A percentile compares a stretch with the other conserved stretches of the same genome.
phyloP scores from a whole-genome alignment of 176 grass and related monocot genomes.

The bread wheat (Triticum aestivum) region DNA sequence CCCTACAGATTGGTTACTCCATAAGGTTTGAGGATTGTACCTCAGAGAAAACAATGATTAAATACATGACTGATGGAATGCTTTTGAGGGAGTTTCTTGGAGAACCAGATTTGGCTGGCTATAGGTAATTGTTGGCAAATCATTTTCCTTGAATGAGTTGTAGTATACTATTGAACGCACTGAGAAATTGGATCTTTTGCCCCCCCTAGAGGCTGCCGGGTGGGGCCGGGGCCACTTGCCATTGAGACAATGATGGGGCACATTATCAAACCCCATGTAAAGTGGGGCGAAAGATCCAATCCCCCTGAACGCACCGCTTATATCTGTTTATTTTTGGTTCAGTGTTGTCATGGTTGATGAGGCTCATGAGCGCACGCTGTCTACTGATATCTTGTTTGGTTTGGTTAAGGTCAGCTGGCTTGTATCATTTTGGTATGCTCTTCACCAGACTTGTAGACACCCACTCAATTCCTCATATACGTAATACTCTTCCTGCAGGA shows the following conservation, averaged over 20 bases:
- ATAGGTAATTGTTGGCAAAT: slow-evolving; percentile 50
- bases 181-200: no score
- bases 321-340: slow-evolving; percentile 29
- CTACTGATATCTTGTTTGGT: slow-evolving; percentile 97
- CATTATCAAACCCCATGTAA: no score
- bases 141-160: not conserved
- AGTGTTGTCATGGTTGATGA: slow-evolving; percentile 98
- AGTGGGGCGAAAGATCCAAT: no score
- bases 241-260: no score
- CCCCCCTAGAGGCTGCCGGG: no score
- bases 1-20: slow-evolving; percentile 85
- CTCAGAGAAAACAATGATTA: slow-evolving; percentile 92
- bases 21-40: slow-evolving; percentile 99
- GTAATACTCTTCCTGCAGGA: slow-evolving; percentile 58
- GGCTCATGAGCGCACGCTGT: slow-evolving; percentile 91
- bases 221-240: no score
- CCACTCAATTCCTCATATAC: not conserved
- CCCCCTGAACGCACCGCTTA: not conserved
- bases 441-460: not conserved
- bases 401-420: slow-evolving; percentile 71
- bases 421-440: slow-evolving; percentile 6
- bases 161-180: not conserved
- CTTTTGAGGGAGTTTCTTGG: slow-evolving; percentile 93
- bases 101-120: slow-evolving; percentile 90
- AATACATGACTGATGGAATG: slow-evolving; percentile 99